A percentile compares a stretch with the other conserved stretches of the same genome.
phyloP scores from a whole-genome alignment of 2,329 filamentous ascomycete genomes.

The Aaosphaeria arxii region DNA sequence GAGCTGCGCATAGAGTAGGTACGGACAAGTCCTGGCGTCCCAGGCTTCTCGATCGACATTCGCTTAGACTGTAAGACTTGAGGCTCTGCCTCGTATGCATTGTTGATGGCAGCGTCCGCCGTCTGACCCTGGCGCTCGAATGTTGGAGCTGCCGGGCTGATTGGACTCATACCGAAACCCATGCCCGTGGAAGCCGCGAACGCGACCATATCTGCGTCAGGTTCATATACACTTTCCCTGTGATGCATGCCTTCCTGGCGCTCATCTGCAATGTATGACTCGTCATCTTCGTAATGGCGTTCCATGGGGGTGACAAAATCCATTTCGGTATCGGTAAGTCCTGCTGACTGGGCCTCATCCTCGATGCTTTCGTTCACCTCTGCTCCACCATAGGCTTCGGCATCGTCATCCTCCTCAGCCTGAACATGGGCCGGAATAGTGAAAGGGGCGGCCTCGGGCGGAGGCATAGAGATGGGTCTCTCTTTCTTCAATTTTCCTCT shows the following conservation, averaged over 20 bases:
- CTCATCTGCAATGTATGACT: conserved; percentile 19
- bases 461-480: conserved; percentile 31
- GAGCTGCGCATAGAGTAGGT: conserved; percentile 32
- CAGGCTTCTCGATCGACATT: conserved; percentile 34
- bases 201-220: conserved; percentile 28
- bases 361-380: neutral
- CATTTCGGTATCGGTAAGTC: conserved; percentile 1
- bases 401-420: conserved; percentile 2
- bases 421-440: conserved; percentile 6
- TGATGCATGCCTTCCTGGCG: conserved; percentile 12
- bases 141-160: conserved; percentile 10
- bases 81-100: conserved; percentile 19
- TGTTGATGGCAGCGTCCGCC: conserved; percentile 14
- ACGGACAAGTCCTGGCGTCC: conserved; percentile 30
- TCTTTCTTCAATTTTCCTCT: conserved; percentile 15
- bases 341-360: neutral
- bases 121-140: conserved; percentile 12
- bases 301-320: conserved; percentile 23
- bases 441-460: conserved; percentile 18
- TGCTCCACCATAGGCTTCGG: neutral
- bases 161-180: conserved; percentile 22
- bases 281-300: conserved; percentile 12
- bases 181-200: conserved; percentile 30
- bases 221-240: conserved; percentile 3
- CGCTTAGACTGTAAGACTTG: conserved; percentile 33